phyloP scores from a whole-genome alignment of 805 yeast genomes.

The Priceomyces castillae region DNA sequence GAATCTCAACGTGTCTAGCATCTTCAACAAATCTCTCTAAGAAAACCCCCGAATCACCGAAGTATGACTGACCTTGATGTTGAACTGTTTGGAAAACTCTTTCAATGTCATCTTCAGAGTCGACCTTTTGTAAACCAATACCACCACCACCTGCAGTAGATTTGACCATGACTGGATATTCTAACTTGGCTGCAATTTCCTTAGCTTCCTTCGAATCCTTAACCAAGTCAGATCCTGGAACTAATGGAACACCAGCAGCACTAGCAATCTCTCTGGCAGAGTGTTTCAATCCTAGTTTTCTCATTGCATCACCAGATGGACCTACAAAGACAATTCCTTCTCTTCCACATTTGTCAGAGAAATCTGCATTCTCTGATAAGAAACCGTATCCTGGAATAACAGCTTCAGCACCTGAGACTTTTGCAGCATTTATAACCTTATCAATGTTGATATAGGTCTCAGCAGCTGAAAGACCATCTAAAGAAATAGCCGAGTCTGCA shows the following conservation, averaged over 20 bases:
- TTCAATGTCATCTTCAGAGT: constrained; percentile 74
- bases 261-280: constrained; percentile 94
- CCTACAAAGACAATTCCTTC: constrained; percentile 93
- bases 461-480: constrained; percentile 81
- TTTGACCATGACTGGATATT: constrained; percentile 92
- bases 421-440: constrained; percentile 83
- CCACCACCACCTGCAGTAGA: constrained; percentile 99
- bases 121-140: constrained; percentile 93
- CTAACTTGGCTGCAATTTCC: constrained; percentile 67
- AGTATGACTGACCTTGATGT: constrained; percentile 90
- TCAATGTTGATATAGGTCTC: constrained; percentile 87
- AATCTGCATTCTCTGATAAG: constrained; percentile 93
- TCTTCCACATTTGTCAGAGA: constrained; percentile 78
- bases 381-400: constrained; percentile 98
- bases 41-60: constrained; percentile 95
- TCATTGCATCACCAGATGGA: constrained; percentile 92
- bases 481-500: constrained; percentile 79
- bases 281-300: constrained; percentile 89
- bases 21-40: constrained; percentile 92
- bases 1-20: constrained; percentile 95
- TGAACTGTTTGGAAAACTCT: constrained; percentile 85
- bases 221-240: constrained; percentile 93
- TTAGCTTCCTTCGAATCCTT: constrained; percentile 70
- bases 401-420: constrained; percentile 83
- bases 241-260: constrained; percentile 90